These are phyloP conservation scores for Smittium mucronatum DNA, from an alignment of 371 early-diverging fungal genomes.

Conservation along the genomic window DNA sequence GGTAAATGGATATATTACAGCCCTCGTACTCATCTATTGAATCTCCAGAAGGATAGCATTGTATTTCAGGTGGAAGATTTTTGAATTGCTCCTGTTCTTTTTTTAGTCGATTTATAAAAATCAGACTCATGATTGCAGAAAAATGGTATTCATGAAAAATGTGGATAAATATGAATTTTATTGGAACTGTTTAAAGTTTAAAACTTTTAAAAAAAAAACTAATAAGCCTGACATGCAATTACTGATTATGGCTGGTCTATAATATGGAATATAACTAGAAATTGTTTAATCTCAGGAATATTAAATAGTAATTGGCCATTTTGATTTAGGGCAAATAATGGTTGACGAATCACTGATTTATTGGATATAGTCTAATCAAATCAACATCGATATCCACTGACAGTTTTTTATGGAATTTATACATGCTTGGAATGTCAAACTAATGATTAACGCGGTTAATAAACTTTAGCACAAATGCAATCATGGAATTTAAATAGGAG, in stretches of 20 bases:
- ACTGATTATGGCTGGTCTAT: too few relatives aligned
- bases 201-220: too few relatives aligned
- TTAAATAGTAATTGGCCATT: too few relatives aligned
- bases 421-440: constrained; percentile 76
- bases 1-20: background rate
- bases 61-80: constrained; percentile 9
- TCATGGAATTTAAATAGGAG: background rate
- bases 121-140: background rate
- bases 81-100: background rate
- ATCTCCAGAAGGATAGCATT: constrained; percentile 10
- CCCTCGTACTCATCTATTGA: constrained; percentile 4
- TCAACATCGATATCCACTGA: constrained; percentile 66
- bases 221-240: too few relatives aligned
- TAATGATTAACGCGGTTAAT: too few relatives aligned
- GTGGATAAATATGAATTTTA: too few relatives aligned
- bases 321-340: too few relatives aligned
- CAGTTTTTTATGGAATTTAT: constrained; percentile 70
- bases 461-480: constrained; percentile 11
- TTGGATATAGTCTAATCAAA: constrained; percentile 43
- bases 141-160: background rate
- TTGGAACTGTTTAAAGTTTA: too few relatives aligned
- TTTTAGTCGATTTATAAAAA: constrained; percentile 7
- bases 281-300: too few relatives aligned
- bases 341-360: background rate
- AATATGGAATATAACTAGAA: too few relatives aligned